Base-by-base conservation (phyloP, 2,329 filamentous ascomycete genomes). In the Chalaropsis thielavioides region DNA sequence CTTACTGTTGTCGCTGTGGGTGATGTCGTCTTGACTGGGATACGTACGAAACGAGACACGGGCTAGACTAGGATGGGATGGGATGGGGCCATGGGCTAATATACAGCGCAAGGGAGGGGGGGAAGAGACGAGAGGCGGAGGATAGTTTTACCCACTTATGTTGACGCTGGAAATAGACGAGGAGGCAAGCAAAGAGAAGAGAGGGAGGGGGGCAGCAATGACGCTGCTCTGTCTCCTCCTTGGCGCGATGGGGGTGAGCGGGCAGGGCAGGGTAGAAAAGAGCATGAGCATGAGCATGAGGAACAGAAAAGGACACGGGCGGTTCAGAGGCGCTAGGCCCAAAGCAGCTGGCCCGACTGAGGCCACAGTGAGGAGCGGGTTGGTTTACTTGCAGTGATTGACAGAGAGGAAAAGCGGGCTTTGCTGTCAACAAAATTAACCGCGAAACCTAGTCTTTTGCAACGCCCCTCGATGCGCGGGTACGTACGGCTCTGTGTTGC, bases 341-440 rank as follows among this genome's bases (percentile, higher is more conserved):
- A 58, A 58, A 58, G 15, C 51, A 58, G 51, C 22, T n/a, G n/a
- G 27, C 51, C 51, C 51, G 51, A 58, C n/a, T 17, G n/a, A 58
- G 51, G 27, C 15, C 27, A 58, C 17, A 27, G 51, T 35, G n/a
- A 22, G 27, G 51, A 58, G 51, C 51, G 51, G 51, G 51, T 22
- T 15, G 51, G 27, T 6, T n/a, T 31, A 8, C 51, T 35, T 8
- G 35, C 35, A 38, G 35, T 38, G 8, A 38, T 38, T 38, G 35
- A 8, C 35, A 38, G 10, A 38, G 35, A n/a, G 15, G 27, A 38
- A 38, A 58, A 58, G 13, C 15, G n/a, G 43, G 43, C 43, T 46
- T 46, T 46, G 43, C 43, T 46, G 15, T 46, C 43, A 46, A 3
- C 4, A 19, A 4, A 17, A 46, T 10, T 46, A 8, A 2, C 43